phyloP scores from a whole-genome alignment of 169 alveolate species.

The Plasmodium gonderi region DNA sequence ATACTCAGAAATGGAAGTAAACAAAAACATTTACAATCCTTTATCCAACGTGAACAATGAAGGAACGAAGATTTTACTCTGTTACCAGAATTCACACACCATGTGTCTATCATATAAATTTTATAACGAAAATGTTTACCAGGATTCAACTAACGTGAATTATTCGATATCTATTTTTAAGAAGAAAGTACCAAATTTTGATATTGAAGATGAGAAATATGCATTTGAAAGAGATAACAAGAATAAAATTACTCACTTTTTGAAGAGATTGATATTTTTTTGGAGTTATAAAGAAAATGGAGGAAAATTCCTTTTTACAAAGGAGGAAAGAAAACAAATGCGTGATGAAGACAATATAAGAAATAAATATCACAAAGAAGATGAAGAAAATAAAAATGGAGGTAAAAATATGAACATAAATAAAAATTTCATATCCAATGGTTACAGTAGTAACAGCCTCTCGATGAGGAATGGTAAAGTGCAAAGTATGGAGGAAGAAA shows the following conservation, averaged over 20 bases:
- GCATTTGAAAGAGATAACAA: not conserved
- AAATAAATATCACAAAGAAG: not conserved
- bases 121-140: not conserved
- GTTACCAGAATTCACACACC: conserved; percentile 44
- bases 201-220: not conserved
- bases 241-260: not conserved
- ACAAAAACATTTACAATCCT: not conserved
- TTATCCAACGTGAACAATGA: not conserved
- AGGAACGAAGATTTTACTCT: conserved; percentile 17
- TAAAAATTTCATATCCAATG: not conserved
- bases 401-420: not conserved
- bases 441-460: not conserved
- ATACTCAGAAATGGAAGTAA: not conserved
- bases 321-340: not conserved
- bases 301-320: not conserved
- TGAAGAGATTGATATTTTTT: not conserved
- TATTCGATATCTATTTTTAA: conserved; percentile 22
- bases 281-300: not conserved
- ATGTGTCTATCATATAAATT: conserved; percentile 50
- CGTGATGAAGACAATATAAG: not conserved
- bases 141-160: conserved; percentile 11
- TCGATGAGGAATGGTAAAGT: not conserved
- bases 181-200: conserved; percentile 28
- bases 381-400: not conserved
- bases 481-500: not conserved